Conservation (phyloP, 768 basidiomycete species). For the Wakefieldia striispora region DNA sequence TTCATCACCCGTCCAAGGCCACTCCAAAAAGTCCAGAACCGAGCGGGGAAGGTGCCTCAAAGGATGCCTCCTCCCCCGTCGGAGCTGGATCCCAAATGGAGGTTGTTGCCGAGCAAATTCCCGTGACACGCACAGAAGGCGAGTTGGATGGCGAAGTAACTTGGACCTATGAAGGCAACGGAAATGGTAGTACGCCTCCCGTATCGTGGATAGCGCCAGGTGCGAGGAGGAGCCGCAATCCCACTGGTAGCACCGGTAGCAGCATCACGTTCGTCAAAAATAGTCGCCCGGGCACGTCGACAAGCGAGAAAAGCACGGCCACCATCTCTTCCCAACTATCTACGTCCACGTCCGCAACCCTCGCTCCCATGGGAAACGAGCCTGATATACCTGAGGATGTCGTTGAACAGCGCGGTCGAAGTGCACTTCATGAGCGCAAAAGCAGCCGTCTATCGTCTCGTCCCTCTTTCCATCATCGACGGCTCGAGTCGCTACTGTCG, state of each 20-base stretch:
- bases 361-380: neutral
- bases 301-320: constrained; percentile 9
- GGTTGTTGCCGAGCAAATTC: neutral
- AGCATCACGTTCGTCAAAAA: constrained; percentile 1
- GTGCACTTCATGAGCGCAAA: constrained; percentile 12
- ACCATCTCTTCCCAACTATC: neutral
- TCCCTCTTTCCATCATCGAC: constrained; percentile 26
- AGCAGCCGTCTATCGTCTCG: constrained; percentile 12
- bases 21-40: constrained; percentile 28
- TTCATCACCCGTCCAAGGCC: constrained; percentile 13
- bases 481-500: constrained; percentile 28
- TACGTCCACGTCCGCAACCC: neutral
- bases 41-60: constrained; percentile 15
- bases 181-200: constrained; percentile 11
- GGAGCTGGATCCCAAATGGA: constrained; percentile 15
- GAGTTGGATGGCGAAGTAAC: constrained; percentile 51
- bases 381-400: constrained; percentile 6
- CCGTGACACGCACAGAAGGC: constrained; percentile 5
- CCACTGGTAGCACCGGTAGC: no score
- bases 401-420: constrained; percentile 25
- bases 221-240: constrained; percentile 22
- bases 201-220: neutral
- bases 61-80: constrained; percentile 12
- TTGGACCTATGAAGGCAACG: constrained; percentile 60
- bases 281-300: constrained; percentile 12